A percentile compares a stretch with the other conserved stretches of the same genome.
Conservation (phyloP, 1,284 basidiomycete species). For the Cerrena zonata region DNA sequence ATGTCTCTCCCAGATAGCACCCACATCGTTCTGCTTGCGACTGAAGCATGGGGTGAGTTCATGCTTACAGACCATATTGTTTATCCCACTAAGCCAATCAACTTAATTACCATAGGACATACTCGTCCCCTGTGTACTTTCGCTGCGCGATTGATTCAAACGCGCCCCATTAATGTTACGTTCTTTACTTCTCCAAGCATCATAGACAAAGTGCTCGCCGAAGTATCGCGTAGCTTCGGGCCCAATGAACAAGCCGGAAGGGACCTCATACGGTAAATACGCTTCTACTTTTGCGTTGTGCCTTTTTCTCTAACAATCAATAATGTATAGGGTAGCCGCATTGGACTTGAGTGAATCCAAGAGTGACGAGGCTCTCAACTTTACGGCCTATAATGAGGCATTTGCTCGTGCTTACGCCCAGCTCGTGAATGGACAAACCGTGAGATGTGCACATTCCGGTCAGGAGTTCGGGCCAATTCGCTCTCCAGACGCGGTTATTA, state of each 20-base stretch:
- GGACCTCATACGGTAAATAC: slow-evolving; percentile 1
- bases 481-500: slow-evolving; percentile 9
- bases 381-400: background rate
- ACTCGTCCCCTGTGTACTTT: slow-evolving; percentile 18
- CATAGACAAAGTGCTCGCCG: slow-evolving; percentile 14
- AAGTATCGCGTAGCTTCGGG: slow-evolving; percentile 17
- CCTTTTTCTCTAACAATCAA: background rate
- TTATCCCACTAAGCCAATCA: background rate
- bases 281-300: no score
- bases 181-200: slow-evolving; percentile 12
- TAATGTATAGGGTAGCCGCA: background rate
- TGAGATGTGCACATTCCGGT: slow-evolving; percentile 8
- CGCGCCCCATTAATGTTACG: slow-evolving; percentile 16
- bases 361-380: background rate
- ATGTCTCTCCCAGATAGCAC: no score
- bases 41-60: slow-evolving; percentile 8
- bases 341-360: background rate
- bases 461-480: slow-evolving; percentile 5
- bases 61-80: background rate
- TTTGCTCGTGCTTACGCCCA: slow-evolving; percentile 6
- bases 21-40: slow-evolving; percentile 2
- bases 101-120: slow-evolving; percentile 15
- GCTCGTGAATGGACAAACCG: slow-evolving; percentile 4
- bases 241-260: slow-evolving; percentile 5
- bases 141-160: slow-evolving; percentile 15